Percentiles rank a stretch among this genome's conserved stretches.
Conservation (phyloP, 2,329 filamentous ascomycete species). For the Fusarium udum region DNA sequence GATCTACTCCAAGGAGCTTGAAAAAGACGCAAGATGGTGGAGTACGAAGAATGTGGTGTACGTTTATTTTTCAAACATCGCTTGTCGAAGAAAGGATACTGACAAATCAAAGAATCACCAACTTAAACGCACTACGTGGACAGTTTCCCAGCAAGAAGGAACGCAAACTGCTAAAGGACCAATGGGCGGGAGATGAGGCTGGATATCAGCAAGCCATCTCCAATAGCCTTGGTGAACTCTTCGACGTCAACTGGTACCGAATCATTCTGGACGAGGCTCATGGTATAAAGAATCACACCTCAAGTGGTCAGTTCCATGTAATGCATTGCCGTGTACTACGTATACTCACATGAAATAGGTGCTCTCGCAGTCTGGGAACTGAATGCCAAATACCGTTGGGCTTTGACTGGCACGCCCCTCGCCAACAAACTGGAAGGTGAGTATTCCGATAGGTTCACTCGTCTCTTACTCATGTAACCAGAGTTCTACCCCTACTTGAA, state of each 20-base stretch:
- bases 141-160: slow-evolving; percentile 19
- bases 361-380: slow-evolving; percentile 41
- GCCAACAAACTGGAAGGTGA: slow-evolving; percentile 46
- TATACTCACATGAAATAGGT: slow-evolving; percentile 9
- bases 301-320: slow-evolving; percentile 35
- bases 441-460: accelerated
- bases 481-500: slow-evolving; percentile 50
- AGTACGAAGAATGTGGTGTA: neutral
- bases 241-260: slow-evolving; percentile 56
- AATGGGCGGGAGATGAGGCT: neutral
- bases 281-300: slow-evolving; percentile 59
- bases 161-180: neutral
- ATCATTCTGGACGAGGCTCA: slow-evolving; percentile 68
- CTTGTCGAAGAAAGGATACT: neutral
- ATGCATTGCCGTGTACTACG: accelerated
- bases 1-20: neutral
- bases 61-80: neutral
- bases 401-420: slow-evolving; percentile 50
- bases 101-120: neutral
- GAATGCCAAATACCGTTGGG: slow-evolving; percentile 47
- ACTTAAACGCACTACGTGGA: accelerated
- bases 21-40: neutral
- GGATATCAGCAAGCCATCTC: slow-evolving; percentile 49
- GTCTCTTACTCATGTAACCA: slow-evolving; percentile 8
- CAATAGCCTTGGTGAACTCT: slow-evolving; percentile 47